Conservation (phyloP, 164 flowering plant species). For the Stephania yunnanensis region DNA sequence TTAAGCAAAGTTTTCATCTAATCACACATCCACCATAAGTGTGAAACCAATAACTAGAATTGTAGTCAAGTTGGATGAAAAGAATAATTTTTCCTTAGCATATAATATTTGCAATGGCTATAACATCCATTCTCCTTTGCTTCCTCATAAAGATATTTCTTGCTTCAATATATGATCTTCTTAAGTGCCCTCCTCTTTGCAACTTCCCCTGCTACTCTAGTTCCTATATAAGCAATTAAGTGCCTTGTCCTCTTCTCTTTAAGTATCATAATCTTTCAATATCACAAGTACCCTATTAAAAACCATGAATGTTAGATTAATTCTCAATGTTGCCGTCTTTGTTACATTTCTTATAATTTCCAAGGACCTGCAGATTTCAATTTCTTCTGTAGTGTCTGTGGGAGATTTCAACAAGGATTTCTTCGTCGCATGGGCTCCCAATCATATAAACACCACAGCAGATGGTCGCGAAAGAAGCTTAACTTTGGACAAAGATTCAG, state of each 20-base stretch:
- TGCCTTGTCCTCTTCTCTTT: slow-evolving; percentile 1
- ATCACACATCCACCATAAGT: neutral
- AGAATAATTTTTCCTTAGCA: neutral
- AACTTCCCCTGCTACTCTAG: slow-evolving; percentile 10
- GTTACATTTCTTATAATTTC: slow-evolving; percentile 17
- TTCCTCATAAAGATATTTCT: slow-evolving; percentile 47
- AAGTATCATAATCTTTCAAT: neutral
- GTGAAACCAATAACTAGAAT: neutral
- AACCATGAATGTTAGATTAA: slow-evolving; percentile 24
- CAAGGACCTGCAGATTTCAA: slow-evolving; percentile 23
- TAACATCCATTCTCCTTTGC: slow-evolving; percentile 31
- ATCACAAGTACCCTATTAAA: neutral
- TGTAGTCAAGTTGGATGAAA: neutral
- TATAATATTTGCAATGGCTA: neutral
- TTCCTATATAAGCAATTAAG: slow-evolving; percentile 20
- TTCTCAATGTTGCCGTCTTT: slow-evolving; percentile 14
- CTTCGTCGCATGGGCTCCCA: slow-evolving; percentile 70
- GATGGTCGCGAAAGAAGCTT: slow-evolving; percentile 66
- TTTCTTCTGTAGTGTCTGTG: slow-evolving; percentile 62
- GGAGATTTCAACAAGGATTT: slow-evolving; percentile 85
- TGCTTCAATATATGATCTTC: slow-evolving; percentile 28
- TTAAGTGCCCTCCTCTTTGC: slow-evolving; percentile 23
- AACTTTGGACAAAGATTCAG: slow-evolving; percentile 67
- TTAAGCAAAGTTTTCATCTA: neutral
- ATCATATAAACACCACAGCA: slow-evolving; percentile 69